Evolutionary conservation across 306 rosid genomes (phyloP).

Genomic region (Lupinus albus): DNA sequence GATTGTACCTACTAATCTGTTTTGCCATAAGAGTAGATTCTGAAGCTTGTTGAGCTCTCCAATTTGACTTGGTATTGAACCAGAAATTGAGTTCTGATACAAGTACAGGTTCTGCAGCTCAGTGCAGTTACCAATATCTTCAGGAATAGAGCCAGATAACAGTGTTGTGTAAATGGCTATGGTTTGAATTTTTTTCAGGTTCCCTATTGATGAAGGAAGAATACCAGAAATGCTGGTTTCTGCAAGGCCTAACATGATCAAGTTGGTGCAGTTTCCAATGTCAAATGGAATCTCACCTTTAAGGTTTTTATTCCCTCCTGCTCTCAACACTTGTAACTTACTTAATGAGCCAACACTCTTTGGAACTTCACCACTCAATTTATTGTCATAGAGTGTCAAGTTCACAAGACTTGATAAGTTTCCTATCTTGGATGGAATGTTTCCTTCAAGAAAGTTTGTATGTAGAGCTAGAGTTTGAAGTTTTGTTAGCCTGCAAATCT

Average conservation of each 20-base stretch:
- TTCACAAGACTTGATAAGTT: constrained; percentile 62
- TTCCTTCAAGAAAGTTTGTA: constrained; percentile 67
- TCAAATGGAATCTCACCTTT: constrained; percentile 76
- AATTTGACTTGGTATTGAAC: constrained; percentile 62
- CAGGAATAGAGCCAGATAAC: constrained; percentile 78
- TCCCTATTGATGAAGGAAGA: constrained; percentile 75
- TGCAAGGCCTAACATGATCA: constrained; percentile 79
- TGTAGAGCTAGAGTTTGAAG: constrained; percentile 56
- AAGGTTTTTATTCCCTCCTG: constrained; percentile 73
- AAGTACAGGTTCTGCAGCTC: constrained; percentile 69
- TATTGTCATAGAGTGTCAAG: constrained; percentile 71
- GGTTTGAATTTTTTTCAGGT: constrained; percentile 59
- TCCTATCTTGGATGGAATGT: constrained; percentile 61
- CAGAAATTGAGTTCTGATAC: constrained; percentile 74
- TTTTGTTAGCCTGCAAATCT: constrained; percentile 65
- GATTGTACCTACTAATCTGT: constrained; percentile 64
- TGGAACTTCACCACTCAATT: constrained; percentile 68
- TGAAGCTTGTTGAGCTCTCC: constrained; percentile 68
- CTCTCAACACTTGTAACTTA: constrained; percentile 64
- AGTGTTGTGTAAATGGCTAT: constrained; percentile 70
- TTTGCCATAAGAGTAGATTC: constrained; percentile 71
- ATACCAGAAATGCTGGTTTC: constrained; percentile 77
- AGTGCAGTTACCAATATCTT: constrained; percentile 80
- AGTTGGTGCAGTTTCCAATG: constrained; percentile 81
- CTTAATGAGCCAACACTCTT: constrained; percentile 64